phyloP scores from a whole-genome alignment of 2,329 filamentous ascomycete species.

The Arthroderma sp. region DNA sequence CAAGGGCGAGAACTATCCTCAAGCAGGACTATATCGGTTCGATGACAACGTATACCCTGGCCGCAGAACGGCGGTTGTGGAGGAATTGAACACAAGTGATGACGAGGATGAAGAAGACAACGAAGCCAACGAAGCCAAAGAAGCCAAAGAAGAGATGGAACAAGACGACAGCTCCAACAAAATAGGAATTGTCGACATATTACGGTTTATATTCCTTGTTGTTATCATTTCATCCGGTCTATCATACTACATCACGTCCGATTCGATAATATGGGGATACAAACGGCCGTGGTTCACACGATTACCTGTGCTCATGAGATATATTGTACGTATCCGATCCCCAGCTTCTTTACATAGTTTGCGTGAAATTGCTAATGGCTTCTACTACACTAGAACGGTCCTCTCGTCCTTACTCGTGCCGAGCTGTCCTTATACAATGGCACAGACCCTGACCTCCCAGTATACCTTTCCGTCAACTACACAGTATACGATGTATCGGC shows the following conservation, averaged over 20 bases:
- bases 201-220: slow-evolving; percentile 12
- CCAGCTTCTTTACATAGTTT: not conserved
- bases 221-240: slow-evolving; percentile 35
- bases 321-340: slow-evolving; percentile 42
- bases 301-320: slow-evolving; percentile 46
- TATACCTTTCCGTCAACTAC: slow-evolving; percentile 75
- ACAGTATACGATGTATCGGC: slow-evolving; percentile 54
- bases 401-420: slow-evolving; percentile 58
- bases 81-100: slow-evolving; percentile 2
- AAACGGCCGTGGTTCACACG: slow-evolving; percentile 48
- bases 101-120: not conserved
- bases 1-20: not conserved
- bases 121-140: not conserved
- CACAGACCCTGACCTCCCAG: slow-evolving; percentile 57
- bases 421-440: slow-evolving; percentile 70
- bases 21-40: not conserved
- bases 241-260: slow-evolving; percentile 64
- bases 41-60: slow-evolving; percentile 2
- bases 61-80: not conserved
- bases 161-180: slow-evolving; percentile 8
- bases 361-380: slow-evolving; percentile 7
- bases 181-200: slow-evolving; percentile 14
- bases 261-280: slow-evolving; percentile 58
- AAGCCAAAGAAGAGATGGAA: not conserved
- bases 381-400: slow-evolving; percentile 34